phyloP scores from a whole-genome alignment of 768 basidiomycete species.

The Kockovaella imperatae region DNA sequence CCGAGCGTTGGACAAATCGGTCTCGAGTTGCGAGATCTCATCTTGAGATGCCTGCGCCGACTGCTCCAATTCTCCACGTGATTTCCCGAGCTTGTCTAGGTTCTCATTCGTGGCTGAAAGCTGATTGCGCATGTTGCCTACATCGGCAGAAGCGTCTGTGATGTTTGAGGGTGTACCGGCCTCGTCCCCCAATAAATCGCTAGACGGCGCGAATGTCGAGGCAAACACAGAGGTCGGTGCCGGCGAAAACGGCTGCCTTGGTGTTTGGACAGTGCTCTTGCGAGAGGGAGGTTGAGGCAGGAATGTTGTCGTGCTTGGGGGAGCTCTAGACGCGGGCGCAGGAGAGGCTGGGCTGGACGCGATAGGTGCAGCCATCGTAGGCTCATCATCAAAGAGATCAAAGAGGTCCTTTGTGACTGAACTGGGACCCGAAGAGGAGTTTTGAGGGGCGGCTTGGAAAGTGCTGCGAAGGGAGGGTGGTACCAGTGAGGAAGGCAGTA shows the following conservation, averaged over 20 bases:
- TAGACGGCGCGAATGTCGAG: neutral
- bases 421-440: conserved; percentile 40
- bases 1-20: conserved; percentile 72
- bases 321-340: conserved; percentile 3
- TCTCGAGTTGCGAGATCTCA: conserved; percentile 71
- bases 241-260: conserved; percentile 59
- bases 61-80: neutral
- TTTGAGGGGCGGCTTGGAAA: conserved; percentile 34
- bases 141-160: conserved; percentile 66
- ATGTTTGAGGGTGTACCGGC: conserved; percentile 7
- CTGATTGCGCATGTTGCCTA: conserved; percentile 81
- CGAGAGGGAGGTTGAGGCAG: conserved; percentile 16
- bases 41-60: conserved; percentile 59
- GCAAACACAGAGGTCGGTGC: conserved; percentile 5
- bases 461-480: conserved; percentile 68
- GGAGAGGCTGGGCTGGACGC: conserved; percentile 6
- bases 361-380: too few relatives aligned
- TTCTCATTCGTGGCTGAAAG: conserved; percentile 69
- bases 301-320: conserved; percentile 10
- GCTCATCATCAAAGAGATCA: conserved; percentile 39
- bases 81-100: conserved; percentile 54
- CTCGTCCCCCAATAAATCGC: conserved; percentile 41
- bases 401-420: conserved; percentile 43
- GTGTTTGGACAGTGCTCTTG: conserved; percentile 48
- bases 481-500: conserved; percentile 64